Evolutionary conservation across 441 rosid species (phyloP).

Genomic region (Corymbia calophylla): DNA sequence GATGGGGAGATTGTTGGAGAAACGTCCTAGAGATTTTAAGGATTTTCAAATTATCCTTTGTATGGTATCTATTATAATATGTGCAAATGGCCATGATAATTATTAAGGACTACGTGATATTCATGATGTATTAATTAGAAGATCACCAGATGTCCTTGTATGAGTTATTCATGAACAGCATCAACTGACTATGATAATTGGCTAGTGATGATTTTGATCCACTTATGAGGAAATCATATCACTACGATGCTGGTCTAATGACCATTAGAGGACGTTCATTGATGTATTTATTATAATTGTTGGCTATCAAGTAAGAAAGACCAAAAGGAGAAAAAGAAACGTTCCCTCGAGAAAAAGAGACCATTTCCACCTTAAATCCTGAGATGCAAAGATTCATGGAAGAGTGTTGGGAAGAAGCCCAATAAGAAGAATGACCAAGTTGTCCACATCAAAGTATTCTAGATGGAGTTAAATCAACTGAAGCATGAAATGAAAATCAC

Average conservation of each 20-base stretch:
- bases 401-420: not conserved
- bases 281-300: too few species aligned
- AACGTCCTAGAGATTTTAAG: too few species aligned
- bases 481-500: constrained; percentile 13
- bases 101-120: too few species aligned
- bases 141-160: not conserved
- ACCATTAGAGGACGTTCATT: not conserved
- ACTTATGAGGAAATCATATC: not conserved
- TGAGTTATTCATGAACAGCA: not conserved
- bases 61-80: too few species aligned
- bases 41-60: too few species aligned
- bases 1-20: too few species aligned
- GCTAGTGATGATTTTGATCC: not conserved
- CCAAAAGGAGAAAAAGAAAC: constrained; percentile 53
- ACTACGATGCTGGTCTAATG: not conserved
- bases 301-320: constrained; percentile 23
- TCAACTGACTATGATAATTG: not conserved
- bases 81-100: too few species aligned
- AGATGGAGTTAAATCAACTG: constrained; percentile 18
- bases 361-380: constrained; percentile 65
- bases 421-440: constrained; percentile 1
- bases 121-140: not conserved
- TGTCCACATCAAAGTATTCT: constrained; percentile 8
- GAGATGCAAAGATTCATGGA: constrained; percentile 82
- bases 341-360: constrained; percentile 50